These are phyloP conservation scores for Clavispora fructus DNA, from an alignment of 805 yeast species.

Conservation along the genomic window DNA sequence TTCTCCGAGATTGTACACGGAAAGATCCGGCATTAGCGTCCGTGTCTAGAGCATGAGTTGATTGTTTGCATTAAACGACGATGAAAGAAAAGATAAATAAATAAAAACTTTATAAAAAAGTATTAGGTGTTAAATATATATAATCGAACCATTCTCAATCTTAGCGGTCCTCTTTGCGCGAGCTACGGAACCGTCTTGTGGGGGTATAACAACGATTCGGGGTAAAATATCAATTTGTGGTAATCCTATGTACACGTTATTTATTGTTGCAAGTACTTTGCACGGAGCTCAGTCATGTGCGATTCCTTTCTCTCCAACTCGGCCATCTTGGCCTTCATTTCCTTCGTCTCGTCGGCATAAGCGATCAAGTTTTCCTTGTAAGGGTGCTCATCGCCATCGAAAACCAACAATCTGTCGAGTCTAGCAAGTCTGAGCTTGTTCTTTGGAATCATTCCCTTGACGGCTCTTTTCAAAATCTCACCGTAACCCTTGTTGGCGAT, in stretches of 20 bases:
- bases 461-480: slow-evolving; percentile 84
- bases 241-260: slow-evolving; percentile 4
- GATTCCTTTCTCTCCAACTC: slow-evolving; percentile 33
- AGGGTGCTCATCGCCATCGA: slow-evolving; percentile 86
- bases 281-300: slow-evolving; percentile 28
- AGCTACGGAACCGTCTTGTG: slow-evolving; percentile 1
- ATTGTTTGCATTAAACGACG: slow-evolving; percentile 4
- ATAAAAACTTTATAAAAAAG: slow-evolving; percentile 1
- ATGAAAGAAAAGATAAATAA: slow-evolving; percentile 1
- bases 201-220: not conserved
- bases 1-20: slow-evolving; percentile 95
- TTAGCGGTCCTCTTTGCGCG: not conserved
- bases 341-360: slow-evolving; percentile 70
- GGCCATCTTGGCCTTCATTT: slow-evolving; percentile 40
- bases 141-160: not conserved
- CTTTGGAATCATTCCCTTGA: slow-evolving; percentile 93
- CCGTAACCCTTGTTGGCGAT: slow-evolving; percentile 77
- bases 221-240: not conserved
- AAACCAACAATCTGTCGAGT: slow-evolving; percentile 77
- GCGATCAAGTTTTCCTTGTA: slow-evolving; percentile 79
- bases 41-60: slow-evolving; percentile 19
- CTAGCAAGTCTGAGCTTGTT: slow-evolving; percentile 76
- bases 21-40: slow-evolving; percentile 59
- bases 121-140: not conserved
- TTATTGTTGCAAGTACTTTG: slow-evolving; percentile 26